Evolutionary conservation across 257 asterid genomes (phyloP), one percentile per base, ranked within the genome.

Genomic region (Cordia subcordata): DNA sequence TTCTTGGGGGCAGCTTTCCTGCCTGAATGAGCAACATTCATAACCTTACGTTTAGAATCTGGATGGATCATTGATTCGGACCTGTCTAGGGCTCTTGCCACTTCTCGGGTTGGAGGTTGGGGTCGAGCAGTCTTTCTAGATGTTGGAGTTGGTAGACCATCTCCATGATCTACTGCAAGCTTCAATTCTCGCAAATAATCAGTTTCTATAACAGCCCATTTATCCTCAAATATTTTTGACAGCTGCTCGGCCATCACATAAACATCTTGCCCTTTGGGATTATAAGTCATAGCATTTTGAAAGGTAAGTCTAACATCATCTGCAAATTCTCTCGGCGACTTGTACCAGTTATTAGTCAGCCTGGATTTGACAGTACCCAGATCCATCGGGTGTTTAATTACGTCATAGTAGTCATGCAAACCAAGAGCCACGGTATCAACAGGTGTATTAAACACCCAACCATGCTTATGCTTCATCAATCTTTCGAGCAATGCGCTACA

Each of bases 401-500:
- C 80, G 55, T 82, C 93, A 39, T 74, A 81, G 73, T 90, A 90
- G 72, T 90, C 97, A 54, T 79, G 90, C 76, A 90, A 75, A 69
- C 93, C 93, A 67, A 86, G 93, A 72, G 64, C 78, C 54, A 68
- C 85, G 4, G 84, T 62, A 73, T 90, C 90, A 42, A 90, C 97
- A 1, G 97, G 96, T 74, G 70, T 79, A 69, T 79, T 77, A 63
- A 90, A 90, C 67, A 90, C 97, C 97, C 97, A 90, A 27, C 79
- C 93, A 64, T 81, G 95, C 76, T 90, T 90, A 78, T 90, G 97
- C 86, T 86, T 90, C 88, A 85, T 82, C 80, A 90, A 70, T 66
- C 83, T 79, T 76, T 90, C 94, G 47, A 90, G 75, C 65, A 86
- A 68, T 11, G 66, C 58, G 22, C 55, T 72, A 65, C 97, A 86